Percentiles rank a stretch among this genome's conserved stretches.
phyloP scores from a whole-genome alignment of 176 grass and related monocot species.

The Themeda triandra region DNA sequence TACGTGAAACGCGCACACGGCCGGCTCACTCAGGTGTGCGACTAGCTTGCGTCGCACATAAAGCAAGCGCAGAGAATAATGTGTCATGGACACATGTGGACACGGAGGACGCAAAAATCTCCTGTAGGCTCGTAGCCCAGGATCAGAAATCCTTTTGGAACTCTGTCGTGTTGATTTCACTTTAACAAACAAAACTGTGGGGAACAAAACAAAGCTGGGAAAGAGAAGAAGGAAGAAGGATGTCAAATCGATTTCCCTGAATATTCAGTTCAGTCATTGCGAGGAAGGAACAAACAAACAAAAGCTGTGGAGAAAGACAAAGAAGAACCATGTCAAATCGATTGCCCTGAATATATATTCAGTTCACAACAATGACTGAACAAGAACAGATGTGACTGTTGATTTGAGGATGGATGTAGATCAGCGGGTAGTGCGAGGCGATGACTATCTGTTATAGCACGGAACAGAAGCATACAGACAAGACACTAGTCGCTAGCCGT shows the following conservation, averaged over 20 bases:
- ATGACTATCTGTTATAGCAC: neutral
- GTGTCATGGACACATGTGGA: neutral
- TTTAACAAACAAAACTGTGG: neutral
- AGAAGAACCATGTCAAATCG: neutral
- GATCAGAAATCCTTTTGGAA: neutral
- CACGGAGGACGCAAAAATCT: neutral
- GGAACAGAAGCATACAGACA: neutral
- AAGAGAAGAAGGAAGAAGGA: neutral
- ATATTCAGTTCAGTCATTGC: neutral
- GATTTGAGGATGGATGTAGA: neutral
- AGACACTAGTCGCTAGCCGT: neutral
- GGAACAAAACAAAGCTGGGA: neutral
- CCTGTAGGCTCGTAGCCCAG: neutral
- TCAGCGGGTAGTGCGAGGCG: neutral
- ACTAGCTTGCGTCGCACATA: neutral
- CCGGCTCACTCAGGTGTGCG: neutral
- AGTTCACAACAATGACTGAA: neutral
- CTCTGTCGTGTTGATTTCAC: neutral
- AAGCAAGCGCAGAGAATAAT: neutral
- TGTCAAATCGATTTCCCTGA: neutral
- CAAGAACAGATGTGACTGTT: neutral
- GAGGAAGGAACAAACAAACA: neutral
- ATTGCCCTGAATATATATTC: neutral
- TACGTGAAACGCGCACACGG: slow-evolving; percentile 9
- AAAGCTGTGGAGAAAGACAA: neutral